phyloP scores from a whole-genome alignment of 108 stramenopile species.

The Nitzschia sp. region DNA sequence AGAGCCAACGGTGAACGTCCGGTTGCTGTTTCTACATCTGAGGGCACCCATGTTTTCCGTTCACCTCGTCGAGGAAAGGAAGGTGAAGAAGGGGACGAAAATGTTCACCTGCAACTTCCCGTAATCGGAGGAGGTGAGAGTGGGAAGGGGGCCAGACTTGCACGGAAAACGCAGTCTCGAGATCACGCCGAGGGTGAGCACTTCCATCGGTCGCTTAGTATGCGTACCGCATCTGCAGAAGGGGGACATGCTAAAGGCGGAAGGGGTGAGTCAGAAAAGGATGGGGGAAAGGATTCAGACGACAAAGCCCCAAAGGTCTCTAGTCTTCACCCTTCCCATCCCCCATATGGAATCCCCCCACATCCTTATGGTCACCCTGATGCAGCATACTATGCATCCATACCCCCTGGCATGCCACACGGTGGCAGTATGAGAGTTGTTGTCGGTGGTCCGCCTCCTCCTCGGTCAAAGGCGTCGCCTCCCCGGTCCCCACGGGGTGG shows the following conservation, averaged over 20 bases:
- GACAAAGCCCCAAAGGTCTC: constrained; percentile 10
- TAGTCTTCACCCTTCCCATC: constrained; percentile 29
- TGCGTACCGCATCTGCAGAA: constrained; percentile 7
- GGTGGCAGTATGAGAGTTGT: constrained; percentile 54
- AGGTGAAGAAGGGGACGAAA: constrained; percentile 24
- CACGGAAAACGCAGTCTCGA: constrained; percentile 38
- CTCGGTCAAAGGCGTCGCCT: constrained; percentile 29
- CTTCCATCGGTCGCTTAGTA: constrained; percentile 9
- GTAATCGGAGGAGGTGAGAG: constrained; percentile 42
- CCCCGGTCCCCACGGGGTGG: constrained; percentile 19
- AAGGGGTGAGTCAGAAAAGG: not conserved
- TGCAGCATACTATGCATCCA: constrained; percentile 20
- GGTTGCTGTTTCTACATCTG: constrained; percentile 17
- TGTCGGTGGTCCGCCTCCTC: constrained; percentile 51
- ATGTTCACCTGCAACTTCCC: constrained; percentile 49
- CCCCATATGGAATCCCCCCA: constrained; percentile 14
- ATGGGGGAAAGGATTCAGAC: not conserved
- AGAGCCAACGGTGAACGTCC: constrained; percentile 15
- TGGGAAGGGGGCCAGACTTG: constrained; percentile 19
- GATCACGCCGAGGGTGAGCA: constrained; percentile 32
- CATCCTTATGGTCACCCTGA: constrained; percentile 25
- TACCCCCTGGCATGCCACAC: constrained; percentile 32
- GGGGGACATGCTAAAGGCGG: not conserved
- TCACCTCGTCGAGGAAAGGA: constrained; percentile 28
- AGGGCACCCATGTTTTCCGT: constrained; percentile 38